Base-by-base conservation (phyloP, 768 basidiomycete species). In the Polyporus arcularius region DNA sequence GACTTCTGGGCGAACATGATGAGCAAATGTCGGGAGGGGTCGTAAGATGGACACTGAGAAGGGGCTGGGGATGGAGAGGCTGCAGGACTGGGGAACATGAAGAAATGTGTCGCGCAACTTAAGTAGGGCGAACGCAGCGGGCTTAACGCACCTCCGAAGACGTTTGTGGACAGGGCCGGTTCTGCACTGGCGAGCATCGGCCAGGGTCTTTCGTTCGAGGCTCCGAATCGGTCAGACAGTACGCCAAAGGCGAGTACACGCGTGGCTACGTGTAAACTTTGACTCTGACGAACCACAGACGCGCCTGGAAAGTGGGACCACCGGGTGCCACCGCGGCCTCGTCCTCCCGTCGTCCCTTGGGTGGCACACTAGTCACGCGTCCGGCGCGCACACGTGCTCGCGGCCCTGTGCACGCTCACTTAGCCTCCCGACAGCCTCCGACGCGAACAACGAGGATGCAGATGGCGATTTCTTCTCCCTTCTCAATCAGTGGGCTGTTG, bases 381-480 rank as follows among this genome's bases (percentile, higher is more conserved):
- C 12, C 32, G 46, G 45, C 55, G 55, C 43, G 43, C 42, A 39
- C 55, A 45, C 43, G 43, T 55, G 55, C 31, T 48, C 32, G 55
- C 26, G 55, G 26, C n/a, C 35, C 21, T 55, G 26, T 35, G 35
- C 35, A 35, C 11, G 35, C 35, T 35, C 35, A 35, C 35, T 35
- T 35, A 35, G 3, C 35, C 35, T 35, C 35, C 35, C 35, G 35
- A 35, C 35, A 11, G 35, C 35, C 11, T 35, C 35, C 35, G 35
- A 35, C 35, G 35, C 35, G 35, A 35, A 35, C 7, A 35, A 35
- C 7, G 11, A 35, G 35, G 35, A 35, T 35, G 35, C 35, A 35
- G 35, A 35, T 11, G 35, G 35, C 35, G 11, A 6, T 35, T 11
- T 3, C 35, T 35, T 35, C 35, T 35, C 35, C 35, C 35, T 11